Percentiles rank a stretch among this genome's conserved stretches.
Evolutionary conservation across 169 alveolate species (phyloP).

Genomic region (Plasmodium reichenowi): DNA sequence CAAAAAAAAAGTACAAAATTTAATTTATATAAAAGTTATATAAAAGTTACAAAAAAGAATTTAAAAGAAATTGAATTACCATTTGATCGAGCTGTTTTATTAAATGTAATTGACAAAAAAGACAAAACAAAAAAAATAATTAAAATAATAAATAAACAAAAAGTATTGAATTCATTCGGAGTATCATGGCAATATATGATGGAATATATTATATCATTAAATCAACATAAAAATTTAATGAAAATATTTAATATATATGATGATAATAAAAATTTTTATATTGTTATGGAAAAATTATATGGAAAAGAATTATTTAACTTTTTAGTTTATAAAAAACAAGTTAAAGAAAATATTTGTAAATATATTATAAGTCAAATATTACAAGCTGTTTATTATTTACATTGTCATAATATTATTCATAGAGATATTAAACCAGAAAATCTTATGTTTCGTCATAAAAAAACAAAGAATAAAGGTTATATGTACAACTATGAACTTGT

Average conservation of each 20-base stretch:
- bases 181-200: slow-evolving; percentile 89
- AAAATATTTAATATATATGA: slow-evolving; percentile 89
- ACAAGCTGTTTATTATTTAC: slow-evolving; percentile 89
- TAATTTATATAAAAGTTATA: slow-evolving; percentile 40
- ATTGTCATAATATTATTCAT: slow-evolving; percentile 85
- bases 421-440: slow-evolving; percentile 91
- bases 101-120: slow-evolving; percentile 81
- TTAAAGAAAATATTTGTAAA: slow-evolving; percentile 92
- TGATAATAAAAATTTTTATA: slow-evolving; percentile 86
- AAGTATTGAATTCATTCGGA: slow-evolving; percentile 82
- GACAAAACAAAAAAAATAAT: slow-evolving; percentile 83
- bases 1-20: not conserved
- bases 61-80: slow-evolving; percentile 60
- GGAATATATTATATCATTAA: slow-evolving; percentile 86
- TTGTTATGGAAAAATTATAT: slow-evolving; percentile 89
- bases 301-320: slow-evolving; percentile 93
- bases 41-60: slow-evolving; percentile 1
- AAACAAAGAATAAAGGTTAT: slow-evolving; percentile 78
- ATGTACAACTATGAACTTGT: slow-evolving; percentile 84
- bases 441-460: slow-evolving; percentile 86
- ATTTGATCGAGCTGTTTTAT: slow-evolving; percentile 80
- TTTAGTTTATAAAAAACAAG: slow-evolving; percentile 88
- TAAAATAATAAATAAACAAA: slow-evolving; percentile 83
- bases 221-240: slow-evolving; percentile 88
- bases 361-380: slow-evolving; percentile 90